Evolutionary conservation across 2,329 filamentous ascomycete genomes (phyloP), one percentile per base, ranked within the genome.

Genomic region (Penicillium sclerotigenum): DNA sequence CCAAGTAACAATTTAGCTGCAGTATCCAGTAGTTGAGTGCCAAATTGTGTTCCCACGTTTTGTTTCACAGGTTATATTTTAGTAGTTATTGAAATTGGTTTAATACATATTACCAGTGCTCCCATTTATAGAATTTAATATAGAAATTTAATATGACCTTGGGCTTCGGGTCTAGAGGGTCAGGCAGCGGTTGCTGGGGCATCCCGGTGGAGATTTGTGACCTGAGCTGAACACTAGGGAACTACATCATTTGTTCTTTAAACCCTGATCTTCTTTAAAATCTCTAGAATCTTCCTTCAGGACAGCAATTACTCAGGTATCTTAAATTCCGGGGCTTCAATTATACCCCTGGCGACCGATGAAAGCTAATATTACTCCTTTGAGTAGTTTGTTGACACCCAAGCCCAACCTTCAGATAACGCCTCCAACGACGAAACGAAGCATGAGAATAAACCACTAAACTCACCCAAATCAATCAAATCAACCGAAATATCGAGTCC

Each of bases 371-470:
- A 47, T 67, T 64, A 62, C 68, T 66, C 52, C 59, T 68, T 70
- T 54, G 29, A 69, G 69, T 69, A 71, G 59, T 71, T 65, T 72
- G 70, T 71, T 72, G 68, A 71, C 66, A 63, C 56, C 55, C 62
- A 14, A 33, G 22, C 47, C 48, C 50, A 43, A 45, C 56, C 24
- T 43, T 43, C 57, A 34, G 29, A 58, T 48, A 58, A 53, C 55
- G 53, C 37, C 41, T 43, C 38, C 31, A 40, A 54, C 47, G 28
- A 59, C 59, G 58, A 61, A 54, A 58, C 20, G 34, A 41, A 38
- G 48, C 38, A 55, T 47, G 54, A 46, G 20, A 38, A 54, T 6
- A 26, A 41, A n/a, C 34, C 22, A 31, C 9, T 46, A 18, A 37
- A 29, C 26, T 22, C 13, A 16, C 16, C 14, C 10, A 34, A 34